Conservation (phyloP, 169 alveolate genomes). For the Cryptosporidium viatorum region DNA sequence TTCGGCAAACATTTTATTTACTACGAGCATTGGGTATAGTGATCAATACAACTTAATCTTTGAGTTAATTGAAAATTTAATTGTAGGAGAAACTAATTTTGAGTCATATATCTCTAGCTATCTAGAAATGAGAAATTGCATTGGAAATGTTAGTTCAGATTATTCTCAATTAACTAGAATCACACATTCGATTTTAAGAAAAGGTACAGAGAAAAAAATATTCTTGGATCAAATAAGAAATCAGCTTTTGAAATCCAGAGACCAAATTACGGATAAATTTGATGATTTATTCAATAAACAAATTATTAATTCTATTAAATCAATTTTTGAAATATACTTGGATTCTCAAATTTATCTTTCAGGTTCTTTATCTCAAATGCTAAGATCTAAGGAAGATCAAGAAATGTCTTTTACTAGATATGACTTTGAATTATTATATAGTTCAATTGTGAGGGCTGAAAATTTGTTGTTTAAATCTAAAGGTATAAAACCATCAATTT, state of each 20-base stretch:
- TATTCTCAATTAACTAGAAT: not conserved
- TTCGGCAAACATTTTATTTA: not conserved
- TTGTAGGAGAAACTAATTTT: not conserved
- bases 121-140: conserved; percentile 20
- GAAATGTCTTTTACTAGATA: not conserved
- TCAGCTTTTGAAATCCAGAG: not conserved
- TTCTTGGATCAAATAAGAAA: not conserved
- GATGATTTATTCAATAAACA: not conserved
- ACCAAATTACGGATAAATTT: not conserved
- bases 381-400: not conserved
- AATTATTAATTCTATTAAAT: not conserved
- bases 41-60: not conserved
- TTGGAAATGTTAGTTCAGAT: not conserved
- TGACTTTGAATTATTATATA: conserved; percentile 6
- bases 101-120: not conserved
- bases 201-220: not conserved
- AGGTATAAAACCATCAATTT: conserved; percentile 1
- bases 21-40: not conserved
- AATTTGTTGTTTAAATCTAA: conserved; percentile 1
- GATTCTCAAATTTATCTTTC: conserved; percentile 6
- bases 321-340: not conserved
- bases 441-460: not conserved
- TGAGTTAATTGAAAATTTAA: not conserved
- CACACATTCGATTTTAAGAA: not conserved
- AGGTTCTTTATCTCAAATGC: conserved; percentile 17